A percentile compares a stretch with the other conserved stretches of the same genome.
These are phyloP conservation scores for Teunomyces lycoperdinae DNA, from an alignment of 805 yeast genomes.

Conservation along the genomic window DNA sequence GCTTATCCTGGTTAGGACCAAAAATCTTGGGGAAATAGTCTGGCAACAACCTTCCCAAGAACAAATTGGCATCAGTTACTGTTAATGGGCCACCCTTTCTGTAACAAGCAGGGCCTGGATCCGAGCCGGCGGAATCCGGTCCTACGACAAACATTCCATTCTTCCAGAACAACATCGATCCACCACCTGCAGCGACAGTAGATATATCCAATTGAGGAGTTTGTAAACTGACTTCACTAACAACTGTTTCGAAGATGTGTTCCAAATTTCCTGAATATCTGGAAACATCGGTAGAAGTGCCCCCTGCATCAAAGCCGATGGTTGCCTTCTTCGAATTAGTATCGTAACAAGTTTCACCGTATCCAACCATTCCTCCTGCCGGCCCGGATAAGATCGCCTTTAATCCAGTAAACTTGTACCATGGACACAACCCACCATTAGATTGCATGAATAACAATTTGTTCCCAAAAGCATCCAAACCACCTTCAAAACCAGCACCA, in stretches of 20 bases:
- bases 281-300: constrained; percentile 46
- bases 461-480: constrained; percentile 43
- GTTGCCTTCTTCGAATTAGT: constrained; percentile 21
- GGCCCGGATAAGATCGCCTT: constrained; percentile 92
- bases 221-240: constrained; percentile 42
- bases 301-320: constrained; percentile 45
- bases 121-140: constrained; percentile 40
- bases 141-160: constrained; percentile 41
- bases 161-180: constrained; percentile 37
- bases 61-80: constrained; percentile 38
- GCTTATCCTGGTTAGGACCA: constrained; percentile 34
- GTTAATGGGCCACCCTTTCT: constrained; percentile 40
- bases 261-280: constrained; percentile 39
- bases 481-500: constrained; percentile 41
- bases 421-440: constrained; percentile 91
- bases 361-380: constrained; percentile 97
- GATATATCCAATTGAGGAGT: constrained; percentile 44
- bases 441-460: constrained; percentile 89
- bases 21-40: constrained; percentile 37
- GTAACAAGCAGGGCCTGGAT: constrained; percentile 43
- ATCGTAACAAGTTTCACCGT: constrained; percentile 75
- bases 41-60: constrained; percentile 33
- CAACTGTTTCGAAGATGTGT: constrained; percentile 45
- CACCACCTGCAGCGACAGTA: constrained; percentile 50
- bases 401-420: constrained; percentile 79